Conservation (phyloP, 371 early-diverging fungal genomes). For the Sporodiniella umbellata region DNA sequence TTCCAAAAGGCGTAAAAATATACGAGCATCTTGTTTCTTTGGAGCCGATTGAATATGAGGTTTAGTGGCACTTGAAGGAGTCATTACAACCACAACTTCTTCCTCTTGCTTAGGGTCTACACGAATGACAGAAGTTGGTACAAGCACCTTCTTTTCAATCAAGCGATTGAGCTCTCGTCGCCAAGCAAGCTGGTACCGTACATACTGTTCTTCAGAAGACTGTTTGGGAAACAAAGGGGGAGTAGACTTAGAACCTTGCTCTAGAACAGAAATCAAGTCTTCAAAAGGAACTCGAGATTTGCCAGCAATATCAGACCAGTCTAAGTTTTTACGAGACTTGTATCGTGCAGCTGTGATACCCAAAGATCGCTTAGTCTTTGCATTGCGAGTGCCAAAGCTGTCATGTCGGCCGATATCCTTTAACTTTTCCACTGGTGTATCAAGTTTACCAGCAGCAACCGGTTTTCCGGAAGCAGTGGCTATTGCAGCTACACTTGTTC, state of each 20-base stretch:
- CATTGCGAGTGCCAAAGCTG: conserved; percentile 13
- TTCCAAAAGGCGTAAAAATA: conserved; percentile 73
- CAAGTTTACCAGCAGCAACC: not conserved
- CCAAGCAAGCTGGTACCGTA: conserved; percentile 72
- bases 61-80: conserved; percentile 54
- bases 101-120: conserved; percentile 70
- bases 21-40: conserved; percentile 76
- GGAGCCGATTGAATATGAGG: conserved; percentile 71
- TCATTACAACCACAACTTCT: conserved; percentile 78
- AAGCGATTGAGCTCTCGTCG: conserved; percentile 71
- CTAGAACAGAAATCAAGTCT: conserved; percentile 58
- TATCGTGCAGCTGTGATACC: conserved; percentile 45
- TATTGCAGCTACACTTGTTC: not conserved
- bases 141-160: conserved; percentile 71
- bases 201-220: conserved; percentile 80
- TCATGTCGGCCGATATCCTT: conserved; percentile 7
- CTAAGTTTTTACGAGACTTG: conserved; percentile 39
- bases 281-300: conserved; percentile 58
- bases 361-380: conserved; percentile 34
- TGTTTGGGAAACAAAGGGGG: conserved; percentile 75
- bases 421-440: not conserved
- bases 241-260: conserved; percentile 58
- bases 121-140: conserved; percentile 58
- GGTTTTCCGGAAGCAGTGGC: not conserved
- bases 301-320: conserved; percentile 44